Percentiles rank a stretch among this genome's conserved stretches.
phyloP scores from a whole-genome alignment of 805 yeast genomes.

The Saccharomycopsis babjevae region DNA sequence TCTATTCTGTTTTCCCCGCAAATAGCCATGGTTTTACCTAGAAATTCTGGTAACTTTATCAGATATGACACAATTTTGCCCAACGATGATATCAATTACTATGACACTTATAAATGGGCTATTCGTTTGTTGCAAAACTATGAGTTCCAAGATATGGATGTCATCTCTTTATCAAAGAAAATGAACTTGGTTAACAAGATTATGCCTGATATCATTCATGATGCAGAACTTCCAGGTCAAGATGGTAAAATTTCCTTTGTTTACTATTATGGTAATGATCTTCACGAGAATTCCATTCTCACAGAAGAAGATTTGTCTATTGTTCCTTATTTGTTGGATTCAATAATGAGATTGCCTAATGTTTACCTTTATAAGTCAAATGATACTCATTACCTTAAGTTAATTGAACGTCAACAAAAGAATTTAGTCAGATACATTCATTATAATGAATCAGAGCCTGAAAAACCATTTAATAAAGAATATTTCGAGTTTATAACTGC shows the following conservation, averaged over 20 bases:
- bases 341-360: conserved; percentile 48
- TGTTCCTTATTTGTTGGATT: conserved; percentile 50
- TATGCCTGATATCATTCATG: conserved; percentile 26
- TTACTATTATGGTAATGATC: conserved; percentile 35
- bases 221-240: conserved; percentile 21
- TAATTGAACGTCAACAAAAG: conserved; percentile 32
- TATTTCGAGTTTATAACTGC: conserved; percentile 41
- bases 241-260: conserved; percentile 42
- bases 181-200: conserved; percentile 22
- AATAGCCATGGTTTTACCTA: conserved; percentile 44
- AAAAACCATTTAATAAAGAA: conserved; percentile 33
- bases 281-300: conserved; percentile 27
- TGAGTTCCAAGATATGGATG: conserved; percentile 27
- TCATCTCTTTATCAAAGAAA: conserved; percentile 19
- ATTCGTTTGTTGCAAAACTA: conserved; percentile 37
- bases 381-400: conserved; percentile 32
- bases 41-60: conserved; percentile 37
- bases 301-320: conserved; percentile 51
- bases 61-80: conserved; percentile 27
- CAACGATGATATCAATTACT: conserved; percentile 26
- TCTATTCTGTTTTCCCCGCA: conserved; percentile 26
- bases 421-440: conserved; percentile 35
- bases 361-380: conserved; percentile 43
- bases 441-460: conserved; percentile 29
- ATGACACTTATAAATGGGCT: conserved; percentile 29